phyloP scores from a whole-genome alignment of 2,329 filamentous ascomycete species.

The Fonsecaea pedrosoi region DNA sequence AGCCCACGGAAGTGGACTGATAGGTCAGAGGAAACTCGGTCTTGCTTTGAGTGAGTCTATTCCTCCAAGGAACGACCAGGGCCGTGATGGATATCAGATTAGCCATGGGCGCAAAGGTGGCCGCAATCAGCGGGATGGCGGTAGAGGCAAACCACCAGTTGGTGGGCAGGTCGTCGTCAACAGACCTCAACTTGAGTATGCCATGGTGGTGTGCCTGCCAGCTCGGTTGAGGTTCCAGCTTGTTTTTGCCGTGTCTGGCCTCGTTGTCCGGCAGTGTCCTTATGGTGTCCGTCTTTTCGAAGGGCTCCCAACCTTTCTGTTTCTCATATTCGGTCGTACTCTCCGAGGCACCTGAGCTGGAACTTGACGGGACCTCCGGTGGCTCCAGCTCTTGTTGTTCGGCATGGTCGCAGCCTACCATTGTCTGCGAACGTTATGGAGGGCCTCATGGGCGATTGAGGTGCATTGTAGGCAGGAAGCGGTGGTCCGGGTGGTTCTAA shows the following conservation, averaged over 20 bases:
- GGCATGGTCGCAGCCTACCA: slow-evolving; percentile 34
- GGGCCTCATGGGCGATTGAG: slow-evolving; percentile 14
- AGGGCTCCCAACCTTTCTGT: slow-evolving; percentile 21
- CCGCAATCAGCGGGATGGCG: slow-evolving; percentile 76
- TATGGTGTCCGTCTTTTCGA: slow-evolving; percentile 6
- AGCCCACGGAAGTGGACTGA: slow-evolving; percentile 59
- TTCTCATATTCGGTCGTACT: slow-evolving; percentile 22
- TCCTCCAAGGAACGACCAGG: slow-evolving; percentile 79
- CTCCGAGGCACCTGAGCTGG: slow-evolving; percentile 22
- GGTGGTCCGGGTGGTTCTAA: background rate
- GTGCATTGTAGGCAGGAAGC: slow-evolving; percentile 16
- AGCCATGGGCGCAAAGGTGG: slow-evolving; percentile 82
- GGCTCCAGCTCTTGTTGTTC: slow-evolving; percentile 32
- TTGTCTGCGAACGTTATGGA: slow-evolving; percentile 11
- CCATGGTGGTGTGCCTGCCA: slow-evolving; percentile 30
- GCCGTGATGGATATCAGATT: slow-evolving; percentile 88
- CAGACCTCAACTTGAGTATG: slow-evolving; percentile 46
- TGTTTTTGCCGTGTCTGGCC: slow-evolving; percentile 20
- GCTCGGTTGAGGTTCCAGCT: slow-evolving; percentile 15
- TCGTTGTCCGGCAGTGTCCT: slow-evolving; percentile 24
- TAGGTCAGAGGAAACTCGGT: slow-evolving; percentile 52
- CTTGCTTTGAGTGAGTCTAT: slow-evolving; percentile 50
- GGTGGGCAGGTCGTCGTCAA: slow-evolving; percentile 51
- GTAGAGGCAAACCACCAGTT: slow-evolving; percentile 61
- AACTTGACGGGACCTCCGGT: slow-evolving; percentile 18